Evolutionary conservation across 2,329 filamentous ascomycete species (phyloP).

Genomic region (Diaporthe caulivora): DNA sequence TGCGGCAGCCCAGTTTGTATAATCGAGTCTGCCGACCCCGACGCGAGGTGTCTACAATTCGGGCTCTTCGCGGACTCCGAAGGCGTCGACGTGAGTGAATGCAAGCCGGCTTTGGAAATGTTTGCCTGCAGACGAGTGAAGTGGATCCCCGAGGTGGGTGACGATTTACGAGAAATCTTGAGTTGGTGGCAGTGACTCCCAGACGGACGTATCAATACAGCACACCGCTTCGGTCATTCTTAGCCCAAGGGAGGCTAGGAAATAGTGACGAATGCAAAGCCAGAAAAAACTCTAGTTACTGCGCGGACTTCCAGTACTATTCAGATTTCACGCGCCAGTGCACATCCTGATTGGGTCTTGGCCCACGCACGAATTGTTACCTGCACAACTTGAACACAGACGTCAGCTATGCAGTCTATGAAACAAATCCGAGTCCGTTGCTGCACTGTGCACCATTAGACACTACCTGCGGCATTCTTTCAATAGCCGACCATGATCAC

Average conservation of each 20-base stretch:
- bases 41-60: conserved; percentile 35
- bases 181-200: not conserved
- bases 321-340: not conserved
- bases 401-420: not conserved
- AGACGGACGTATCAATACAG: not conserved
- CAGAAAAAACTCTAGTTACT: not conserved
- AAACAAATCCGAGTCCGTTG: not conserved
- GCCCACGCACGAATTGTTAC: not conserved
- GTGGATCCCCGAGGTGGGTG: conserved; percentile 36
- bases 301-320: not conserved
- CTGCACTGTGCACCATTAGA: not conserved
- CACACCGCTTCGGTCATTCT: not conserved
- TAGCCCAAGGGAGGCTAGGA: not conserved
- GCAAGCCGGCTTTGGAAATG: conserved; percentile 33
- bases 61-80: conserved; percentile 33
- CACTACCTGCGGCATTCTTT: not conserved
- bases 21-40: conserved; percentile 27
- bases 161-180: conserved; percentile 34
- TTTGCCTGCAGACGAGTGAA: conserved; percentile 32
- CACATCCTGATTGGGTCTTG: not conserved
- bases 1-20: conserved; percentile 38
- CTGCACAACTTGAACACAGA: not conserved
- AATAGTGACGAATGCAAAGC: not conserved
- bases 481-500: not conserved
- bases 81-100: conserved; percentile 19